phyloP scores from a whole-genome alignment of 345 rosid species.

The Arabis hirsuta region DNA sequence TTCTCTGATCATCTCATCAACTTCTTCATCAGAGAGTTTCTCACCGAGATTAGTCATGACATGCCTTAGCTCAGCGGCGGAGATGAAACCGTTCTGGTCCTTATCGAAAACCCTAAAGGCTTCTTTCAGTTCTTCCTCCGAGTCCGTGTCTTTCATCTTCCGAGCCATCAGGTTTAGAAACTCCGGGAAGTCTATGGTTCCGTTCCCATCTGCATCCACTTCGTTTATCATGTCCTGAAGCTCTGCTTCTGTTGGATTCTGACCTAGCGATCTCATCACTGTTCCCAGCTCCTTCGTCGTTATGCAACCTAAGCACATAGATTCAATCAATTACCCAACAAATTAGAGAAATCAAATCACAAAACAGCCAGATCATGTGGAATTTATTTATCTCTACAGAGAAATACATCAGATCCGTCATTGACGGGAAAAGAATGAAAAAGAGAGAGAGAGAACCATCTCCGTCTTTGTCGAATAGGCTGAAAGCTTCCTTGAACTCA shows the following conservation, averaged over 20 bases:
- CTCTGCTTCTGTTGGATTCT: constrained; percentile 49
- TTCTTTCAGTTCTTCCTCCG: constrained; percentile 46
- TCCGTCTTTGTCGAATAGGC: constrained; percentile 59
- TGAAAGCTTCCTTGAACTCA: constrained; percentile 59
- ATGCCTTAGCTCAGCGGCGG: constrained; percentile 56
- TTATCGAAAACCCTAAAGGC: constrained; percentile 49
- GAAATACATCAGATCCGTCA: too few species aligned
- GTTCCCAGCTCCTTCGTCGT: constrained; percentile 49
- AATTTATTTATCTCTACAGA: too few species aligned
- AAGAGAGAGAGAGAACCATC: constrained; percentile 49
- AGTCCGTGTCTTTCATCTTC: constrained; percentile 62
- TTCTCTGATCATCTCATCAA: constrained; percentile 48
- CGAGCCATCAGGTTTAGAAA: constrained; percentile 61
- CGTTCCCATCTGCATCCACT: constrained; percentile 62
- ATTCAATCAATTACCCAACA: constrained; percentile 1
- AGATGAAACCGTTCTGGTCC: constrained; percentile 48
- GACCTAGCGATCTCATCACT: constrained; percentile 50
- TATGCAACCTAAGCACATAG: constrained; percentile 42
- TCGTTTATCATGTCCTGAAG: constrained; percentile 51
- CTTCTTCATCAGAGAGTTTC: constrained; percentile 60
- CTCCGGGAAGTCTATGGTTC: constrained; percentile 63
- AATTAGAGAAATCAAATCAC: neutral
- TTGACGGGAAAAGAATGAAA: neutral
- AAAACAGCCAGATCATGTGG: neutral
- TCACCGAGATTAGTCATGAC: constrained; percentile 63